Conservation (phyloP, 108 stramenopile species). For the Hondaea fermentalgiana region DNA sequence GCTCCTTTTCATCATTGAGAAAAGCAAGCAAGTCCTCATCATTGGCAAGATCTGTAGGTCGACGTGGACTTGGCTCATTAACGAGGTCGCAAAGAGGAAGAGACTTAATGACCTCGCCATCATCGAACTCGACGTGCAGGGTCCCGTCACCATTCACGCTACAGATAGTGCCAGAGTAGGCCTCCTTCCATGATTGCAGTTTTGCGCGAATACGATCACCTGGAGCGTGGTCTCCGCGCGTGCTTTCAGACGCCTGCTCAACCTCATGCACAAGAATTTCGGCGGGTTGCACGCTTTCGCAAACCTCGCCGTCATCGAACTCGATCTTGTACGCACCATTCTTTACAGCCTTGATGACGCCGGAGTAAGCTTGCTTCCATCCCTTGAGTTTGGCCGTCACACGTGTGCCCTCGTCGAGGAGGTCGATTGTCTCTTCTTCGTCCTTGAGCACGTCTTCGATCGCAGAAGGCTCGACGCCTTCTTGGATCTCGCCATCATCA, state of each 20-base stretch:
- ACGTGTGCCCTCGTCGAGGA: not conserved
- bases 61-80: not conserved
- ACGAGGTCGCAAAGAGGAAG: not conserved
- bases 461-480: not conserved
- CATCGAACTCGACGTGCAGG: not conserved
- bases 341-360: not conserved
- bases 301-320: not conserved
- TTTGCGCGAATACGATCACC: not conserved
- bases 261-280: not conserved
- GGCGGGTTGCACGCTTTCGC: not conserved
- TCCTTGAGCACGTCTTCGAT: not conserved
- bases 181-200: not conserved
- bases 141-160: not conserved
- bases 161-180: not conserved
- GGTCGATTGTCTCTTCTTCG: not conserved
- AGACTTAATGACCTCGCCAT: not conserved
- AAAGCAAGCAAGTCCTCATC: conserved; percentile 5
- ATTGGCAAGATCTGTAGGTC: not conserved
- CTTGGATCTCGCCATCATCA: not conserved
- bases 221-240: too few relatives aligned
- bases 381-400: not conserved
- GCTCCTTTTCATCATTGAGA: not conserved
- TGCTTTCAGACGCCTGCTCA: too few relatives aligned
- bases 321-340: not conserved
- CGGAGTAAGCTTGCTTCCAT: not conserved